Evolutionary conservation across 345 rosid species (phyloP).

Genomic region (Crucihimalaya himalaica): DNA sequence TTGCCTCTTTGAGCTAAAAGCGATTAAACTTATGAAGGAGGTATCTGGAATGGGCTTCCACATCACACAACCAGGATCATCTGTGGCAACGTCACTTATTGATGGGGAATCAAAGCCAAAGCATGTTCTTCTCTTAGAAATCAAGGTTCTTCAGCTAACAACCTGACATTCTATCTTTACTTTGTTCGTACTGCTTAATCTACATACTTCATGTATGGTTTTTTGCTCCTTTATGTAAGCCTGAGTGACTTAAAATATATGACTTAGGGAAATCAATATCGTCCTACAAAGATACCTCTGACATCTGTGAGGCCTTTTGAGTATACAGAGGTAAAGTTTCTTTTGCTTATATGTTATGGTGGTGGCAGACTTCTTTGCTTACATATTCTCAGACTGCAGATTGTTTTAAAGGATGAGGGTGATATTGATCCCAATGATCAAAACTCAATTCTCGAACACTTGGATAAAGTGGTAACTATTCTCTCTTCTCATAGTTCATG

Average conservation of each 20-base stretch:
- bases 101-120: slow-evolving; percentile 99
- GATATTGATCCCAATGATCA: slow-evolving; percentile 95
- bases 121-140: slow-evolving; percentile 95
- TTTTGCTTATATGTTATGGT: slow-evolving; percentile 5
- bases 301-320: slow-evolving; percentile 94
- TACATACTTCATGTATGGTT: neutral
- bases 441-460: slow-evolving; percentile 84
- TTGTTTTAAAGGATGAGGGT: slow-evolving; percentile 78
- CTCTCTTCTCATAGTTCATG: slow-evolving; percentile 30
- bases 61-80: slow-evolving; percentile 98
- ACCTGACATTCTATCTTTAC: slow-evolving; percentile 17
- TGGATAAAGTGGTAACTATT: slow-evolving; percentile 81
- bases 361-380: slow-evolving; percentile 32
- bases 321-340: slow-evolving; percentile 68
- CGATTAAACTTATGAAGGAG: slow-evolving; percentile 66
- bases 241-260: slow-evolving; percentile 18
- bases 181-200: slow-evolving; percentile 26
- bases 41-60: slow-evolving; percentile 99
- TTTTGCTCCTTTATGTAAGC: slow-evolving; percentile 12
- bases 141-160: slow-evolving; percentile 62
- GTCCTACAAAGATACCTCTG: slow-evolving; percentile 96
- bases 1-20: slow-evolving; percentile 40
- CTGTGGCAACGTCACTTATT: slow-evolving; percentile 96
- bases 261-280: slow-evolving; percentile 89
- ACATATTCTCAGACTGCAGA: slow-evolving; percentile 51